phyloP scores from a whole-genome alignment of 768 basidiomycete genomes.

The Naganishia vaughanmartiniae region DNA sequence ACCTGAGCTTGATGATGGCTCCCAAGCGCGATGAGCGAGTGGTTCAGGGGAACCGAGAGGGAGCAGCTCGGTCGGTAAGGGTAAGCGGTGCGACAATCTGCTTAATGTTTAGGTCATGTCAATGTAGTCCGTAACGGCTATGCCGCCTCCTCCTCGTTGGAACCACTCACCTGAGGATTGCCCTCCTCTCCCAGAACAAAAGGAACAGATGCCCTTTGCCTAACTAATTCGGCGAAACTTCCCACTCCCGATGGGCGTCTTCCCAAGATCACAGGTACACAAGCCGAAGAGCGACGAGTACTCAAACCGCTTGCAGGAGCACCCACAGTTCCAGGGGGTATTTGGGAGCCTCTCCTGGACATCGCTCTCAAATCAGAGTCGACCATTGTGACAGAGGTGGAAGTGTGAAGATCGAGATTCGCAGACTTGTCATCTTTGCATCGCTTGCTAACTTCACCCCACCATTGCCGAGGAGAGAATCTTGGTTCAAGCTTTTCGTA shows the following conservation, averaged over 20 bases:
- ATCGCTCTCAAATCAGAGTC: slow-evolving; percentile 3
- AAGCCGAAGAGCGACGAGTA: background rate
- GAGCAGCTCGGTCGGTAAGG: no score
- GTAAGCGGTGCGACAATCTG: no score
- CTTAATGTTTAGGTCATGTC: no score
- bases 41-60: no score
- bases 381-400: background rate
- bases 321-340: background rate
- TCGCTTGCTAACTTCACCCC: background rate
- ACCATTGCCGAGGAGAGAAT: slow-evolving; percentile 8
- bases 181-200: background rate
- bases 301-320: background rate
- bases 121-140: no score
- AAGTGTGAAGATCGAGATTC: background rate
- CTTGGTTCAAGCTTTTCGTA: background rate
- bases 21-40: no score
- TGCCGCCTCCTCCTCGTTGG: no score
- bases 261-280: background rate
- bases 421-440: background rate
- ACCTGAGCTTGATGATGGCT: no score
- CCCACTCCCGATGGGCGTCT: background rate
- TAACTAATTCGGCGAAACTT: background rate
- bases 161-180: background rate
- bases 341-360: background rate
- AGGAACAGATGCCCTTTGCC: background rate